Percentiles rank a stretch among this genome's conserved stretches.
phyloP scores from a whole-genome alignment of 129 eudicot species.

The Arctium lappa region DNA sequence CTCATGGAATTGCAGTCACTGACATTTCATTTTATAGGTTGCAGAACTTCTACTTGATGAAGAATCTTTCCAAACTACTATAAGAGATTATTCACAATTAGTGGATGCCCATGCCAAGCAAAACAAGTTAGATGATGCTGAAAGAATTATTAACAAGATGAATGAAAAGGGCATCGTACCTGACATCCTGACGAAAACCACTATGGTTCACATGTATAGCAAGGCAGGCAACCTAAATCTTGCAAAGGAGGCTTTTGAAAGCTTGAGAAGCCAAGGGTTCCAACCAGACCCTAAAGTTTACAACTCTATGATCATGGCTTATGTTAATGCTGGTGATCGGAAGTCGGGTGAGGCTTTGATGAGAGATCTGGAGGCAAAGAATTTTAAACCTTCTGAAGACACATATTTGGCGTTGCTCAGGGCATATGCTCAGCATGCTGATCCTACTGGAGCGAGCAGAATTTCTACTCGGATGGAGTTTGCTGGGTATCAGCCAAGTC shows the following conservation, averaged over 20 bases:
- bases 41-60: constrained; percentile 69
- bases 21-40: constrained; percentile 41
- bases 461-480: constrained; percentile 46
- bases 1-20: background rate
- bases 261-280: constrained; percentile 53
- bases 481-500: constrained; percentile 44
- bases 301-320: constrained; percentile 75
- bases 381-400: constrained; percentile 52
- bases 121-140: constrained; percentile 52
- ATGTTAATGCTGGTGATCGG: constrained; percentile 50
- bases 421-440: constrained; percentile 51
- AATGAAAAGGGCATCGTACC: constrained; percentile 61
- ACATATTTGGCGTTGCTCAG: constrained; percentile 51
- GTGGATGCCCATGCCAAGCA: constrained; percentile 57
- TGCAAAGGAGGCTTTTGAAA: constrained; percentile 60
- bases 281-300: constrained; percentile 62
- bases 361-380: constrained; percentile 51
- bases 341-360: constrained; percentile 34
- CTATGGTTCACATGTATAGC: constrained; percentile 71
- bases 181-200: constrained; percentile 46
- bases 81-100: constrained; percentile 73
- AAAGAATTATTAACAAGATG: constrained; percentile 79
- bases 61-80: constrained; percentile 64
- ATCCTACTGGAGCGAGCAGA: constrained; percentile 38
- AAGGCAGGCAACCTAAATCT: constrained; percentile 56